Conservation (phyloP, 345 rosid species). For the Iberis pinnata region DNA sequence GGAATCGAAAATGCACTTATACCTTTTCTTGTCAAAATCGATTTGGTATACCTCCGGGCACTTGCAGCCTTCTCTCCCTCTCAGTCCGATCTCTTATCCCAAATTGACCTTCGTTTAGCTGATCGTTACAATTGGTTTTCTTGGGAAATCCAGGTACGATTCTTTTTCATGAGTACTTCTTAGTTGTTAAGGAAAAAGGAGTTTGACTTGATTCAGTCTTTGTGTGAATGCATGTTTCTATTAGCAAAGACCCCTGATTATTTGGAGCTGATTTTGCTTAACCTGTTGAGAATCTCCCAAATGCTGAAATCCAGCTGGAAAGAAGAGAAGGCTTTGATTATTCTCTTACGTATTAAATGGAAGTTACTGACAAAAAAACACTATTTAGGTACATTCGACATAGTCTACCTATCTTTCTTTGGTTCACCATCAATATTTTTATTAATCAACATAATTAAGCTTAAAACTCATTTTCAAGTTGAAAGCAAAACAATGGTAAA, state of each 20-base stretch:
- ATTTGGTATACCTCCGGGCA: no score
- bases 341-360: no score
- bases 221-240: conserved; percentile 60
- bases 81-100: conserved; percentile 48
- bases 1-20: no score
- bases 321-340: conserved; percentile 68
- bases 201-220: not conserved
- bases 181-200: conserved; percentile 79
- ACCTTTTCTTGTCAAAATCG: no score
- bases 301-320: conserved; percentile 60
- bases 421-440: no score
- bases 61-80: conserved; percentile 67
- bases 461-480: no score
- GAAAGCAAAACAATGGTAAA: no score
- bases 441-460: no score
- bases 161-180: conserved; percentile 40
- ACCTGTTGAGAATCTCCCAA: conserved; percentile 57
- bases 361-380: no score
- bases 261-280: conserved; percentile 63
- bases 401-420: no score
- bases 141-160: conserved; percentile 45
- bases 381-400: no score
- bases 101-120: conserved; percentile 46
- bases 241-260: conserved; percentile 60
- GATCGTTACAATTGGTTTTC: conserved; percentile 52